Conservation (phyloP, 2,329 filamentous ascomycete species). For the Ambrosiella cleistominuta region DNA sequence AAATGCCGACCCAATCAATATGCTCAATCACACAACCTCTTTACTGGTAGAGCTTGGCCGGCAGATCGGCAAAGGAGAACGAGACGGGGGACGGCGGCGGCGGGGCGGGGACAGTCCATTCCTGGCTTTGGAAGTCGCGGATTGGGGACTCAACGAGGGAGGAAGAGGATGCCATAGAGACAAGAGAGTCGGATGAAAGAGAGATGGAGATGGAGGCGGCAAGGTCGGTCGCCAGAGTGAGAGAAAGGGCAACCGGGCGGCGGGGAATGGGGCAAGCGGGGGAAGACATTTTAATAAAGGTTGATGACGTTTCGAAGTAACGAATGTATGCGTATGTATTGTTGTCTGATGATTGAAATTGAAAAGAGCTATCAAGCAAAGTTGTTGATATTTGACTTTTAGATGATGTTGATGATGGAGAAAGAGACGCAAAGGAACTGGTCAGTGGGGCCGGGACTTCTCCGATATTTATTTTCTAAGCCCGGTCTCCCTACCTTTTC, state of each 20-base stretch:
- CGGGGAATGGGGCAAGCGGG: conserved; percentile 30
- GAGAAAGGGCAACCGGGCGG: conserved; percentile 18
- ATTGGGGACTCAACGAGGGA: conserved; percentile 20
- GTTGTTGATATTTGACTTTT: not conserved
- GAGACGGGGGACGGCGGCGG: conserved; percentile 47
- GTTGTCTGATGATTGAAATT: not conserved
- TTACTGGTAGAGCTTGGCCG: conserved; percentile 2
- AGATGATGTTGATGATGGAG: no score
- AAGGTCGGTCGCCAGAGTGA: not conserved
- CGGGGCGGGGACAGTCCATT: conserved; percentile 47
- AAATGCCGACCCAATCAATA: not conserved
- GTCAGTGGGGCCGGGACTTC: not conserved
- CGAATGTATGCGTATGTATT: not conserved
- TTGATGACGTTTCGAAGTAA: not conserved
- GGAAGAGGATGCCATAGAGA: conserved; percentile 25
- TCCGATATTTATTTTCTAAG: not conserved
- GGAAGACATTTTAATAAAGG: conserved; percentile 14
- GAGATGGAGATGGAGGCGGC: conserved; percentile 23
- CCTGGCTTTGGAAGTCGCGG: conserved; percentile 35
- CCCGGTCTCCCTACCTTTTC: not conserved
- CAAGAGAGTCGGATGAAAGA: conserved; percentile 34
- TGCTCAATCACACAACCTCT: not conserved
- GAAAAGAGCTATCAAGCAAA: not conserved
- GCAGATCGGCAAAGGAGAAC: conserved; percentile 27
- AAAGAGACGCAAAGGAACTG: not conserved